These are phyloP conservation scores for Coniella vitis DNA, from an alignment of 2,329 filamentous ascomycete genomes.

Conservation along the genomic window DNA sequence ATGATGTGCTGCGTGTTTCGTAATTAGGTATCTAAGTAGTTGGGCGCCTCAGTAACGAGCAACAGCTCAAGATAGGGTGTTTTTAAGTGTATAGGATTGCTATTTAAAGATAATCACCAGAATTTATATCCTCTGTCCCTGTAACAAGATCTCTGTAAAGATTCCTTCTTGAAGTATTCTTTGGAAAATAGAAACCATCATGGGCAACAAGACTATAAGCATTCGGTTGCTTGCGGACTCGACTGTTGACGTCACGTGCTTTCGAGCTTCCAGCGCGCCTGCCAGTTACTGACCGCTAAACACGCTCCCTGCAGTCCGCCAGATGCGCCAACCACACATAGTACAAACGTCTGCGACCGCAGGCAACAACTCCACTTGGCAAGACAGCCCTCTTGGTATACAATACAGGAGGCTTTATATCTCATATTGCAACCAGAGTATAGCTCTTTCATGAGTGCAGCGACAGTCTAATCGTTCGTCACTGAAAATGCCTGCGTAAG, in stretches of 20 bases:
- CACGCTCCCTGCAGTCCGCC: constrained; percentile 9
- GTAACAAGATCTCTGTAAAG: no score
- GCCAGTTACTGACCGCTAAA: neutral
- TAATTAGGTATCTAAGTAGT: no score
- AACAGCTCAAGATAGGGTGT: no score
- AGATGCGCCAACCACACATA: constrained; percentile 11
- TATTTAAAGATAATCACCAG: no score
- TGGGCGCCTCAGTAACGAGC: no score
- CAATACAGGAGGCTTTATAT: neutral
- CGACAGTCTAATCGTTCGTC: constrained; percentile 9
- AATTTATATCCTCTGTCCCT: no score
- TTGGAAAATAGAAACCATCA: neutral
- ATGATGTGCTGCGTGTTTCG: no score
- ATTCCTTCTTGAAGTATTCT: neutral
- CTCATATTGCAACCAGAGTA: neutral
- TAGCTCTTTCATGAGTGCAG: neutral
- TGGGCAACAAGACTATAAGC: neutral
- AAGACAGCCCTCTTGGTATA: neutral
- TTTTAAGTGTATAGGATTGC: no score
- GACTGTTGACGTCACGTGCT: constrained; percentile 4
- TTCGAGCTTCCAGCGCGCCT: neutral
- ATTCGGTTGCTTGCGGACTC: no score
- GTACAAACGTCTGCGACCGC: neutral
- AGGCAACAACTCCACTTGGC: neutral
- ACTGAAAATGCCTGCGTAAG: constrained; percentile 43